A percentile compares a stretch with the other conserved stretches of the same genome.
phyloP scores from a whole-genome alignment of 768 basidiomycete genomes.

The Rhizopogon vesiculosus region DNA sequence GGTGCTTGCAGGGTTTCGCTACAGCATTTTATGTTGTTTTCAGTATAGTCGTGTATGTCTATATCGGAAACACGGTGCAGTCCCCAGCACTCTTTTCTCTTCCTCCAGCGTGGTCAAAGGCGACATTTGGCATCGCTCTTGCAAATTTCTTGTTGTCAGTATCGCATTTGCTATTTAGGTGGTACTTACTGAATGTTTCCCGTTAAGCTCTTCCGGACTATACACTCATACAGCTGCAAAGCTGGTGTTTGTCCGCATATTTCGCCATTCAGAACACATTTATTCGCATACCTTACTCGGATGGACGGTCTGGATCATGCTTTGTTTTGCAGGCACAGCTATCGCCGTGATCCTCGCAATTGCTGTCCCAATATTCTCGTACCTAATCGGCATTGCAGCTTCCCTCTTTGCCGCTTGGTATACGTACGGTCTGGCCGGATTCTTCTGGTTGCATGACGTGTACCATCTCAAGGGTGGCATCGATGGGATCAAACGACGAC shows the following conservation, averaged over 20 bases:
- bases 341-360: slow-evolving; percentile 44
- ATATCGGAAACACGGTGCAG: slow-evolving; percentile 41
- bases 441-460: slow-evolving; percentile 50
- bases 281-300: slow-evolving; percentile 47
- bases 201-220: slow-evolving; percentile 36
- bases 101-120: slow-evolving; percentile 45
- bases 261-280: slow-evolving; percentile 43
- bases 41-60: slow-evolving; percentile 39
- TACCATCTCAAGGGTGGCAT: slow-evolving; percentile 37
- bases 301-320: slow-evolving; percentile 41
- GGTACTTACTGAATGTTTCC: neutral
- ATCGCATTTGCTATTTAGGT: neutral
- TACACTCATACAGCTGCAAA: slow-evolving; percentile 52
- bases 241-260: slow-evolving; percentile 47
- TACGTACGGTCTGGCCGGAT: slow-evolving; percentile 48
- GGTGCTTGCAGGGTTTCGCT: slow-evolving; percentile 49
- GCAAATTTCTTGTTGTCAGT: slow-evolving; percentile 47
- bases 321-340: slow-evolving; percentile 33
- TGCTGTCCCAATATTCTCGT: slow-evolving; percentile 51
- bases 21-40: slow-evolving; percentile 49
- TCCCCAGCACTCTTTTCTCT: slow-evolving; percentile 46
- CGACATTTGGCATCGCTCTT: slow-evolving; percentile 43
- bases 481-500: slow-evolving; percentile 26
- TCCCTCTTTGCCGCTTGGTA: slow-evolving; percentile 57
- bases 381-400: slow-evolving; percentile 48